phyloP scores from a whole-genome alignment of 2,329 filamentous ascomycete species.

The Ceratocystis diversiconidia region DNA sequence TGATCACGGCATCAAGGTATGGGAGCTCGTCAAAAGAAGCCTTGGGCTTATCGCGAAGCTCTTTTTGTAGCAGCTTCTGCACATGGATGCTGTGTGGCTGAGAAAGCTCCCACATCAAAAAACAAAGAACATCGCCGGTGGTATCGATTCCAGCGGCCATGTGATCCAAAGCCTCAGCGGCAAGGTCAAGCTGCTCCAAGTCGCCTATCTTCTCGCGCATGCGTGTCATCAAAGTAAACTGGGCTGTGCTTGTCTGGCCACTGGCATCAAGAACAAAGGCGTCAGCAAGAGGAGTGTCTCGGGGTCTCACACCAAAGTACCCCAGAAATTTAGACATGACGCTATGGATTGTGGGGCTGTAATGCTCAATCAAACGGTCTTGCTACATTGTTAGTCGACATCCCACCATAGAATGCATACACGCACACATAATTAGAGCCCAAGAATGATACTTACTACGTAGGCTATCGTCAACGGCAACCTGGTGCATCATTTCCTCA shows the following conservation, averaged over 20 bases:
- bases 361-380: conserved; percentile 47
- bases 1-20: conserved; percentile 49
- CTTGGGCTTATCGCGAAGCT: conserved; percentile 33
- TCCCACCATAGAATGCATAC: neutral
- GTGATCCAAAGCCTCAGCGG: conserved; percentile 57
- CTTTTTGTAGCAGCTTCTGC: conserved; percentile 39
- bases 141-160: conserved; percentile 61
- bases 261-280: conserved; percentile 42
- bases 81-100: conserved; percentile 38
- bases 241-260: conserved; percentile 31
- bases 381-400: conserved; percentile 22
- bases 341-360: conserved; percentile 38
- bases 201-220: conserved; percentile 36
- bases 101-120: conserved; percentile 58
- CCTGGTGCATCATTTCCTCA: conserved; percentile 52
- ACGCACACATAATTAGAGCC: neutral
- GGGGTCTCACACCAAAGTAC: conserved; percentile 37
- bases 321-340: conserved; percentile 32
- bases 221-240: conserved; percentile 44
- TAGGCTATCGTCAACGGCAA: conserved; percentile 52
- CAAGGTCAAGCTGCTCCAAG: conserved; percentile 40
- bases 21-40: conserved; percentile 35
- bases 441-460: conserved; percentile 37
- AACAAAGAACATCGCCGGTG: conserved; percentile 54
- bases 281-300: conserved; percentile 44